phyloP scores from a whole-genome alignment of 352 stramenopile species.

The Blastocystis sp. region DNA sequence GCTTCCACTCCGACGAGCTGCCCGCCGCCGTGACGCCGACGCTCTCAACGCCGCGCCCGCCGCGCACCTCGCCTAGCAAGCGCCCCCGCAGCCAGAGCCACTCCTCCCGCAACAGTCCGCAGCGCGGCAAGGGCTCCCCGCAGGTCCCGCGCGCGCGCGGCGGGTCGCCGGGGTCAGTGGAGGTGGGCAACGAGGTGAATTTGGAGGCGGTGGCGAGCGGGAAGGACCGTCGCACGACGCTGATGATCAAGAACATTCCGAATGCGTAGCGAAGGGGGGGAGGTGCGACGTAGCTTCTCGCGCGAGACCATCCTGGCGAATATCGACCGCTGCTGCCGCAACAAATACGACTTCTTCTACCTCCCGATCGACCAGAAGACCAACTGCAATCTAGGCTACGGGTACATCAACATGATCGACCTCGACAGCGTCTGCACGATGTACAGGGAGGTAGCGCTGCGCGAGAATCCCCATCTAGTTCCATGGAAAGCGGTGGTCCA shows the following conservation, averaged over 20 bases:
- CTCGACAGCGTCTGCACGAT: neutral
- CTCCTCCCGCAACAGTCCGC: neutral
- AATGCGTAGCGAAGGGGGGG: slow-evolving; percentile 88
- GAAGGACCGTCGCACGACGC: slow-evolving; percentile 84
- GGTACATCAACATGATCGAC: slow-evolving; percentile 98
- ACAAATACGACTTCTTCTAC: slow-evolving; percentile 96
- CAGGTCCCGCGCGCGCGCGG: neutral
- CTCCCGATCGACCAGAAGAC: slow-evolving; percentile 99
- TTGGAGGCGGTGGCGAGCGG: slow-evolving; percentile 61
- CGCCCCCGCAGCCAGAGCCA: neutral
- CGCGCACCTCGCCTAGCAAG: neutral
- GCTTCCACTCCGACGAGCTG: neutral
- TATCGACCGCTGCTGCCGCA: slow-evolving; percentile 81
- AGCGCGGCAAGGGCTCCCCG: neutral
- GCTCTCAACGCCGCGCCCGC: neutral
- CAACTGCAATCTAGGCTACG: slow-evolving; percentile 98
- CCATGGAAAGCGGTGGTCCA: slow-evolving; percentile 73
- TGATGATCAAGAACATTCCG: slow-evolving; percentile 99
- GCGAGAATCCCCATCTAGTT: neutral
- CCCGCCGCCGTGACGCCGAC: neutral
- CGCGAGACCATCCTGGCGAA: slow-evolving; percentile 93
- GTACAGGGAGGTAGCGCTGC: neutral
- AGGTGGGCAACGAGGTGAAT: neutral
- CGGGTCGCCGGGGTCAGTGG: neutral
- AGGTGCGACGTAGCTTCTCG: slow-evolving; percentile 58